Conservation (phyloP, 1,284 basidiomycete species). For the Omphalotus olearius region DNA sequence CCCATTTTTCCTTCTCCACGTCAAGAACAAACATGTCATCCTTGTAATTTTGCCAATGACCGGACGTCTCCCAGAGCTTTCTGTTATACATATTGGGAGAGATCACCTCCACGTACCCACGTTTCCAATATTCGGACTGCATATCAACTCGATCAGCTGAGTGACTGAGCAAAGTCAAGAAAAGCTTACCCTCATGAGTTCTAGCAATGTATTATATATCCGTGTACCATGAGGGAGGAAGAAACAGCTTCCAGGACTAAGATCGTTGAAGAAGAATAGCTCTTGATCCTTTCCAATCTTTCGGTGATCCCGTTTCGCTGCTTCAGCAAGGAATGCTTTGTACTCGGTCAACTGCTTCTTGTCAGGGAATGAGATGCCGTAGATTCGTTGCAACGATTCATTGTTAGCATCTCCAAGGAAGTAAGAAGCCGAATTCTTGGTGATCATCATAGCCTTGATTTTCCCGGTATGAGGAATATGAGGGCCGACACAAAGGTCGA, state of each 20-base stretch:
- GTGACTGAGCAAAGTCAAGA: not conserved
- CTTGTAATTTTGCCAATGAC: constrained; percentile 97
- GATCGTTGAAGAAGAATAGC: constrained; percentile 97
- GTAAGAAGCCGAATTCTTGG: constrained; percentile 98
- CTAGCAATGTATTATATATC: constrained; percentile 93
- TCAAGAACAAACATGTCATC: constrained; percentile 97
- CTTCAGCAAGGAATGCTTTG: constrained; percentile 95
- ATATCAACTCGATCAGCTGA: not conserved
- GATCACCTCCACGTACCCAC: constrained; percentile 92
- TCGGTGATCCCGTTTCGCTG: constrained; percentile 95
- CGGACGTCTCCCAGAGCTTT: constrained; percentile 98
- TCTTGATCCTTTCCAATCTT: constrained; percentile 98
- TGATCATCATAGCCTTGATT: constrained; percentile 95
- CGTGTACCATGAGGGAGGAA: constrained; percentile 96
- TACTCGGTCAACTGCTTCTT: constrained; percentile 95
- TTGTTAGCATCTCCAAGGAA: constrained; percentile 95
- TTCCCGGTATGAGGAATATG: constrained; percentile 97
- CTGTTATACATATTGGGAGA: constrained; percentile 97
- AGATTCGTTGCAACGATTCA: constrained; percentile 95
- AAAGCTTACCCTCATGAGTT: constrained; percentile 80
- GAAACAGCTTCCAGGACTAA: constrained; percentile 94
- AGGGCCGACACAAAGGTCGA: constrained; percentile 96
- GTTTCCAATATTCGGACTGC: constrained; percentile 78
- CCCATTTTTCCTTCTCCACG: constrained; percentile 95
- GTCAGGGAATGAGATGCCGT: constrained; percentile 99